Conservation (phyloP, 192 early-diverging fungal species). For the Coemansia sp. region DNA sequence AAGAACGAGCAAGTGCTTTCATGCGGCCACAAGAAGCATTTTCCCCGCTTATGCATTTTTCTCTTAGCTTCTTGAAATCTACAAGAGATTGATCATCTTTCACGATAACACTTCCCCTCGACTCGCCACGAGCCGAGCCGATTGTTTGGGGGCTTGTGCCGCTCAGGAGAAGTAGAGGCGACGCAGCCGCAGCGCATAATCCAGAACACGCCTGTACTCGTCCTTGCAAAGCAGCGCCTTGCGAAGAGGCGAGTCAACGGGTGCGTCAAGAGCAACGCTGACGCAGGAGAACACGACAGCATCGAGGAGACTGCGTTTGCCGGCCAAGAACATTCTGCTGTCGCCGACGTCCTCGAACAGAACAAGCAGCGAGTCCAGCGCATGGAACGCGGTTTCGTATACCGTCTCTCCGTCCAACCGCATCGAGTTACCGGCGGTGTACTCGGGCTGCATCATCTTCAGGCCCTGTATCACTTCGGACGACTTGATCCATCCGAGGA, state of each 20-base stretch:
- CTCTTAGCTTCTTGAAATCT: no score
- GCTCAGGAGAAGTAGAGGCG: slow-evolving; percentile 23
- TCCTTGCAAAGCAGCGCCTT: slow-evolving; percentile 13
- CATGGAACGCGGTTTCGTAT: slow-evolving; percentile 32
- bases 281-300: slow-evolving; percentile 42
- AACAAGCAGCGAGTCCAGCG: slow-evolving; percentile 31
- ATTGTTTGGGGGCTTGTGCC: slow-evolving; percentile 5
- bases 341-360: slow-evolving; percentile 15
- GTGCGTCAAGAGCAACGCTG: slow-evolving; percentile 28
- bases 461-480: slow-evolving; percentile 3
- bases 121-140: slow-evolving; percentile 10
- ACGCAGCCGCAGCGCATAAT: slow-evolving; percentile 29
- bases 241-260: slow-evolving; percentile 37
- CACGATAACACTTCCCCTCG: slow-evolving; percentile 1
- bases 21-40: no score
- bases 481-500: slow-evolving; percentile 24
- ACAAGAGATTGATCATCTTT: no score
- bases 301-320: slow-evolving; percentile 26
- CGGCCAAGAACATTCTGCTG: slow-evolving; percentile 20
- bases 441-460: slow-evolving; percentile 22
- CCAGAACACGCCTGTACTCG: slow-evolving; percentile 23
- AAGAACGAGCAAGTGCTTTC: no score
- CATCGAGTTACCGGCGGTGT: slow-evolving; percentile 18
- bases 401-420: slow-evolving; percentile 35
- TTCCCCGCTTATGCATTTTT: no score